phyloP scores from a whole-genome alignment of 2,329 filamentous ascomycete genomes.

The Intubia oerlemansii region DNA sequence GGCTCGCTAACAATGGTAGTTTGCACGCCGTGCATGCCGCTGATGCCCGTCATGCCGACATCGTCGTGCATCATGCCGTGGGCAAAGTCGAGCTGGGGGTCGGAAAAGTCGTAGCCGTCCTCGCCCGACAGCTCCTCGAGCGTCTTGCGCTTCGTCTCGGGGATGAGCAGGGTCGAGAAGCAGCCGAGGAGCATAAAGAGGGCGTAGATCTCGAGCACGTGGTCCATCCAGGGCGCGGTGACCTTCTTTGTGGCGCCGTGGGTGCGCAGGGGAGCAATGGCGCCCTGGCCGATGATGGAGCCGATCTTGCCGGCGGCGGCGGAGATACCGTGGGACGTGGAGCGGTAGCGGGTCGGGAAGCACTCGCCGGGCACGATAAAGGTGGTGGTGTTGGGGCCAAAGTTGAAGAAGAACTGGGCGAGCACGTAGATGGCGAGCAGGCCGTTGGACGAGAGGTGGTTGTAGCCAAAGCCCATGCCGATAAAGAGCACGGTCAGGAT shows the following conservation, averaged over 20 bases:
- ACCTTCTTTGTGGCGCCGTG: slow-evolving; percentile 18
- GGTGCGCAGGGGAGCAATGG: slow-evolving; percentile 31
- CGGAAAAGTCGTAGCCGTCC: slow-evolving; percentile 6
- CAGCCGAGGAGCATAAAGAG: slow-evolving; percentile 58
- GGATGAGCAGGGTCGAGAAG: slow-evolving; percentile 47
- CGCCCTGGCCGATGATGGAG: slow-evolving; percentile 33
- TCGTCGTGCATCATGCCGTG: no score
- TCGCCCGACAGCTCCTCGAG: slow-evolving; percentile 35
- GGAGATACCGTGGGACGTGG: slow-evolving; percentile 34
- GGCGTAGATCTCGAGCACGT: slow-evolving; percentile 54
- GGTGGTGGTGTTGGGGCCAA: slow-evolving; percentile 34
- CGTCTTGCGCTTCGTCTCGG: slow-evolving; percentile 54
- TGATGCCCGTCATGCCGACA: no score
- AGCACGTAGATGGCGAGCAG: slow-evolving; percentile 33
- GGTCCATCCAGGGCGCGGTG: slow-evolving; percentile 45
- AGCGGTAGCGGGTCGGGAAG: slow-evolving; percentile 34
- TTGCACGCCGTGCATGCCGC: no score
- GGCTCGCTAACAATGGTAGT: no score
- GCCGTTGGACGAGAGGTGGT: slow-evolving; percentile 26
- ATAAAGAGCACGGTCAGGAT: slow-evolving; percentile 40
- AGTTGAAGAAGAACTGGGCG: slow-evolving; percentile 39
- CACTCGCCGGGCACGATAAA: slow-evolving; percentile 35
- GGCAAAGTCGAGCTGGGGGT: not conserved
- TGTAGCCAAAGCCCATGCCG: slow-evolving; percentile 40
- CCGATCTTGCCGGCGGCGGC: slow-evolving; percentile 33